phyloP scores from a whole-genome alignment of 768 basidiomycete genomes.

The Rhizopogon roseolus region DNA sequence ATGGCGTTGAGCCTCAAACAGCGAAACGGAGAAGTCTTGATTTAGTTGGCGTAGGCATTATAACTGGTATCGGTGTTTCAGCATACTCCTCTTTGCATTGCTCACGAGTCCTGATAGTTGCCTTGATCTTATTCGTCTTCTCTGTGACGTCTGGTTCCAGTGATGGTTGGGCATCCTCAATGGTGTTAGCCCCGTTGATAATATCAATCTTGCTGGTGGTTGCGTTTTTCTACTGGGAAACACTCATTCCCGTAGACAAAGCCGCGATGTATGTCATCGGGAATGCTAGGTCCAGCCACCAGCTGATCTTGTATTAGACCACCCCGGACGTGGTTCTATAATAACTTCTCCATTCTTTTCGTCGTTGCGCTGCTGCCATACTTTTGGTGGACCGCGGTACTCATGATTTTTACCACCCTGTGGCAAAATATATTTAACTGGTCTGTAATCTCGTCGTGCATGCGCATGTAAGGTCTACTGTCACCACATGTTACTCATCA shows the following conservation, averaged over 20 bases:
- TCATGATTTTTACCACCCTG: slow-evolving; percentile 28
- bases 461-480: slow-evolving; percentile 31
- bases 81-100: neutral
- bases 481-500: neutral
- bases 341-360: slow-evolving; percentile 38
- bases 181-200: slow-evolving; percentile 41
- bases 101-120: slow-evolving; percentile 10
- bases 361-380: slow-evolving; percentile 32
- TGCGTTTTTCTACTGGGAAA: slow-evolving; percentile 50
- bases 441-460: slow-evolving; percentile 33
- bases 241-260: slow-evolving; percentile 29
- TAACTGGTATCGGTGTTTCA: slow-evolving; percentile 25
- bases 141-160: slow-evolving; percentile 41
- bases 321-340: slow-evolving; percentile 37
- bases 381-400: slow-evolving; percentile 36
- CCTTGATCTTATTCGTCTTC: slow-evolving; percentile 32
- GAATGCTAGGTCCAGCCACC: neutral
- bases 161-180: slow-evolving; percentile 42
- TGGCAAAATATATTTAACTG: slow-evolving; percentile 40
- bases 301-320: slow-evolving; percentile 21
- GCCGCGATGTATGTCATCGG: slow-evolving; percentile 36
- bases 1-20: neutral
- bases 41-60: slow-evolving; percentile 31
- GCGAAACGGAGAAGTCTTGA: slow-evolving; percentile 29
- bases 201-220: slow-evolving; percentile 35